Base-by-base conservation (phyloP, 306 rosid genomes). In the Citrullus amarus region DNA sequence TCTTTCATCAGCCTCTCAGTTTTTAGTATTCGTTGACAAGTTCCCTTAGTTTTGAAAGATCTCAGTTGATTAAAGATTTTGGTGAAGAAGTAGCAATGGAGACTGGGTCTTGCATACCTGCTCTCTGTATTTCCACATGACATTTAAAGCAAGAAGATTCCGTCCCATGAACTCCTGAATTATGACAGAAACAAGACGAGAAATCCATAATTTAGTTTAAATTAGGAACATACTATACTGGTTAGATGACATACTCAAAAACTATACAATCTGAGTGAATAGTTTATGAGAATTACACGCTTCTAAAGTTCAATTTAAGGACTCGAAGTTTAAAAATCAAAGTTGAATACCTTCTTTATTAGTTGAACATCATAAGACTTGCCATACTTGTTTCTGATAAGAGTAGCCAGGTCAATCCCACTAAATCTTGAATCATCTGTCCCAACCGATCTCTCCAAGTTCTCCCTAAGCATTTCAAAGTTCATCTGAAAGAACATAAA, bases 101-200 rank as follows among this genome's bases (percentile, higher is more conserved):
- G 77, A 8, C 48, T n/a, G n/a, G 80, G 44, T 81, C 60, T 44
- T 51, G 58, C 61, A 44, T 84, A 95, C 98, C 98, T 95, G 98
- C 85, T 95, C 98, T 90, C 81, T 85, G 88, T 89, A 95, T 85
- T 95, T 95, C 98, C 98, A 95, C 98, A 95, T 95, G 88, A 95
- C 97, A 84, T 95, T 95, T 89, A 95, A 71, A 58, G 98, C 98
- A 75, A 95, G 92, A 61, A 95, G 90, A 81, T 91, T 95, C 84
- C 93, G 90, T 81, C 98, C 98, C 93, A 95, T 86, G 89, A 95
- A 95, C 86, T 95, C 97, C 98, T 95, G 77, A 41, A 83, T 80
- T 43, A 67, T 44, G 54, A 56, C 75, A 78, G 36, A 78, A n/a
- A 76, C 66, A 67, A 78, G 59, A 63, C 6, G 3, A 73, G 41